Percentiles rank a stretch among this genome's conserved stretches.
Conservation (phyloP, 163 green algal genomes). For the Trebouxia gelatinosa region DNA sequence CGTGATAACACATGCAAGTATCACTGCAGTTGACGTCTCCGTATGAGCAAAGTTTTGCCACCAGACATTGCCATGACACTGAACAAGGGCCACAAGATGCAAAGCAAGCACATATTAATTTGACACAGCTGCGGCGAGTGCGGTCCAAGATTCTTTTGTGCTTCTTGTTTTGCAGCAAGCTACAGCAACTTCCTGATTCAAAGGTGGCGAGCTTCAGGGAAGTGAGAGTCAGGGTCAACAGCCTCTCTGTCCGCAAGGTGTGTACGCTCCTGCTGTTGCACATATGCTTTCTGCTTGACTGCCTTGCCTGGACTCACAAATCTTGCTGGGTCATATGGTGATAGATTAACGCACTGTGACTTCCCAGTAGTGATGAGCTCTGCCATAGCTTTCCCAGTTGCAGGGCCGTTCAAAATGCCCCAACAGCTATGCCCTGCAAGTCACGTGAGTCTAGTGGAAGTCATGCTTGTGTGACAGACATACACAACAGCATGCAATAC, state of each 20-base stretch:
- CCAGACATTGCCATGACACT: no score
- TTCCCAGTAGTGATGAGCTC: slow-evolving; percentile 70
- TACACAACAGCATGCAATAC: not conserved
- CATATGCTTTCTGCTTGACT: not conserved
- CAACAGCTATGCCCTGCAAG: slow-evolving; percentile 77
- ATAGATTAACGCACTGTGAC: slow-evolving; percentile 42
- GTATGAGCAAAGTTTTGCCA: no score
- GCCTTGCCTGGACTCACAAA: slow-evolving; percentile 30
- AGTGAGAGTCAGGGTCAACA: no score
- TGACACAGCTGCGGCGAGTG: no score
- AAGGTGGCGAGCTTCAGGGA: no score
- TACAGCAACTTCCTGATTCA: no score
- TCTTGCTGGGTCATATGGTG: slow-evolving; percentile 55
- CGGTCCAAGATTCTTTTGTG: no score
- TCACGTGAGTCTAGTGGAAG: slow-evolving; percentile 9
- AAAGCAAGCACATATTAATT: no score
- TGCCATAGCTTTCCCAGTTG: slow-evolving; percentile 73
- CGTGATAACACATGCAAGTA: no score
- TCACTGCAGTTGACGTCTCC: no score
- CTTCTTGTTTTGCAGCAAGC: no score
- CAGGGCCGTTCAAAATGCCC: slow-evolving; percentile 83
- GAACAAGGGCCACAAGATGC: no score
- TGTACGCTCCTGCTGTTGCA: not conserved
- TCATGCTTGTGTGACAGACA: not conserved
- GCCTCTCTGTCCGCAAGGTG: slow-evolving; percentile 6